phyloP scores from a whole-genome alignment of 352 stramenopile species.

The Globisporangium acanthophoron region DNA sequence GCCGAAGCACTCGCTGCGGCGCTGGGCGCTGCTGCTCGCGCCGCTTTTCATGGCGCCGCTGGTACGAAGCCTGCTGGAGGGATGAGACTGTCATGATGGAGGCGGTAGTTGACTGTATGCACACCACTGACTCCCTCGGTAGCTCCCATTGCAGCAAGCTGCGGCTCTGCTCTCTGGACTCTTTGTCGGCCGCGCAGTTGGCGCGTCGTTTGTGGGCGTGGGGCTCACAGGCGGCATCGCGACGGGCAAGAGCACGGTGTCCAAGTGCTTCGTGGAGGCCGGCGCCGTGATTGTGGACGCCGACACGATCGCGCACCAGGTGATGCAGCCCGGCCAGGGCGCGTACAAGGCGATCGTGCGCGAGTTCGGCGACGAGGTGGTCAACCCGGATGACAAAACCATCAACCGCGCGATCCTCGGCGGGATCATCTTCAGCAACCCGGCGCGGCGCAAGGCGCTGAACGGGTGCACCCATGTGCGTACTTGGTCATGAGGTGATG shows the following conservation, averaged over 20 bases:
- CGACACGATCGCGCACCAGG: conserved; percentile 70
- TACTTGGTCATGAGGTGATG: too few species aligned
- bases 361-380: conserved; percentile 57
- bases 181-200: conserved; percentile 36
- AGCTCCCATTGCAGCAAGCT: conserved; percentile 36
- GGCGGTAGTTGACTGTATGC: too few species aligned
- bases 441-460: conserved; percentile 61
- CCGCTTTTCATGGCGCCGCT: conserved; percentile 32
- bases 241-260: conserved; percentile 84
- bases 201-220: conserved; percentile 59
- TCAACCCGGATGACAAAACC: conserved; percentile 71
- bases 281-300: conserved; percentile 79
- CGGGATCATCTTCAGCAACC: conserved; percentile 79
- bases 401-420: conserved; percentile 82
- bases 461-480: conserved; percentile 70
- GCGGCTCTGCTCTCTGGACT: conserved; percentile 19
- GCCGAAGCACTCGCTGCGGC: conserved; percentile 30
- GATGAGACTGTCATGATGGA: too few species aligned
- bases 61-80: conserved; percentile 14
- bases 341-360: conserved; percentile 78
- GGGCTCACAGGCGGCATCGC: conserved; percentile 81
- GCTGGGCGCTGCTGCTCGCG: conserved; percentile 34
- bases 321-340: conserved; percentile 66
- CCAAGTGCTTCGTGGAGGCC: conserved; percentile 38
- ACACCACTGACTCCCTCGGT: background rate